Conservation (phyloP, 176 grass and related monocot species). For the Eragrostis nindensis region DNA sequence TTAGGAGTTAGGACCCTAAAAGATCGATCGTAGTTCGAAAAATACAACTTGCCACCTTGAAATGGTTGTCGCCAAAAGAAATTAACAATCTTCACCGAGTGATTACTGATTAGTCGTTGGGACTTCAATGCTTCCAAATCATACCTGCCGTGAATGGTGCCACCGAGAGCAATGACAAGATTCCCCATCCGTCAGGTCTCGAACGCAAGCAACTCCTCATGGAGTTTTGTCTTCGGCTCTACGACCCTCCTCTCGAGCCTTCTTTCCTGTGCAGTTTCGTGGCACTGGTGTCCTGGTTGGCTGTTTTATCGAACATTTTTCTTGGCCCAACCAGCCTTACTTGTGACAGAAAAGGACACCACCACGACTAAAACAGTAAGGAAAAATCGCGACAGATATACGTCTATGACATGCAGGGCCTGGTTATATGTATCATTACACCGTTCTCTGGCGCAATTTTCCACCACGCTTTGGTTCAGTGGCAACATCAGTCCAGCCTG, state of each 20-base stretch:
- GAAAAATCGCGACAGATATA: not conserved
- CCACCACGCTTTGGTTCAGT: conserved; percentile 6
- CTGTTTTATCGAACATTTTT: not conserved
- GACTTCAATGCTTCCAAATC: not conserved
- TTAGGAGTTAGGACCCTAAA: too few relatives aligned
- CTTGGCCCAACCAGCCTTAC: too few relatives aligned
- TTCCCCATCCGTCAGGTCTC: conserved; percentile 2
- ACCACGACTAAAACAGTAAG: not conserved
- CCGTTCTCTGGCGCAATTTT: not conserved
- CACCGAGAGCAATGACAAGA: conserved; percentile 21
- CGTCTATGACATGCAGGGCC: not conserved
- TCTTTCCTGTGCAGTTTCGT: not conserved
- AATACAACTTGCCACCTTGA: too few relatives aligned
- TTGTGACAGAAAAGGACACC: not conserved
- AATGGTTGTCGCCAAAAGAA: too few relatives aligned
- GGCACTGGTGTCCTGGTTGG: not conserved
- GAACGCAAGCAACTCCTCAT: not conserved
- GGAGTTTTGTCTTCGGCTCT: not conserved
- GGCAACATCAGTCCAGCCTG: conserved; percentile 31
- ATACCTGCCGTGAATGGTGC: not conserved
- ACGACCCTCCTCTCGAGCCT: not conserved
- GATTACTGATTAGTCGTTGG: conserved; percentile 5
- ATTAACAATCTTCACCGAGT: not conserved
- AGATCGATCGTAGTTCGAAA: too few relatives aligned
- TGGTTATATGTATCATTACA: not conserved